Evolutionary conservation across 192 early-diverging fungal species (phyloP).

Genomic region (Podila epicladia): DNA sequence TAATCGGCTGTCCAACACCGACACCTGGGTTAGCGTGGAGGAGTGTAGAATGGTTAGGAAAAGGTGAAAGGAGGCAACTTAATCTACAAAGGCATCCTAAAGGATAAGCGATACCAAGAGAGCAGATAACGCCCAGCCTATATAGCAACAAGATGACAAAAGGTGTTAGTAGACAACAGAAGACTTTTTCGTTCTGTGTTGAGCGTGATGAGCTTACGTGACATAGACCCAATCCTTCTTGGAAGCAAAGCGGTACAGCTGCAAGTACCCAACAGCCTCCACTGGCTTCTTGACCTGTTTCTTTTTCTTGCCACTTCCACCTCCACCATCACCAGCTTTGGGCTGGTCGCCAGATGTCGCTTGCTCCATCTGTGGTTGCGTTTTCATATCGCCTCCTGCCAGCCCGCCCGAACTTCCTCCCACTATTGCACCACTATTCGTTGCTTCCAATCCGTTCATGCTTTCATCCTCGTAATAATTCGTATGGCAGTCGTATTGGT

Average conservation of each 20-base stretch:
- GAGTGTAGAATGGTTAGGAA: no score
- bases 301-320: constrained; percentile 1
- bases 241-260: constrained; percentile 76
- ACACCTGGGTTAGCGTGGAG: constrained; percentile 1
- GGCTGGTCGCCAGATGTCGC: not conserved
- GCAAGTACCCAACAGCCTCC: constrained; percentile 57
- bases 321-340: not conserved
- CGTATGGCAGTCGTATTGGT: not conserved
- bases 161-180: not conserved
- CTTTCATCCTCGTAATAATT: not conserved
- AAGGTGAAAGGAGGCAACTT: no score
- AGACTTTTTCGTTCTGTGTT: not conserved
- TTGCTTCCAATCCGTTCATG: not conserved
- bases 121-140: constrained; percentile 21
- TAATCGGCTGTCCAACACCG: constrained; percentile 22
- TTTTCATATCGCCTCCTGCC: no score
- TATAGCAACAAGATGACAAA: not conserved
- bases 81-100: no score
- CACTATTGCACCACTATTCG: no score
- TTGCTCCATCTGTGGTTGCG: no score
- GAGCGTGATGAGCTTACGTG: constrained; percentile 9
- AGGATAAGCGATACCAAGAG: constrained; percentile 6
- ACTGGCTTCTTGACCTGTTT: constrained; percentile 43
- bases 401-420: no score
- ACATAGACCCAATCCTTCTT: constrained; percentile 56